Evolutionary conservation across 345 rosid genomes (phyloP), one percentile per base, ranked within the genome.

Genomic region (Lepidium sativum): DNA sequence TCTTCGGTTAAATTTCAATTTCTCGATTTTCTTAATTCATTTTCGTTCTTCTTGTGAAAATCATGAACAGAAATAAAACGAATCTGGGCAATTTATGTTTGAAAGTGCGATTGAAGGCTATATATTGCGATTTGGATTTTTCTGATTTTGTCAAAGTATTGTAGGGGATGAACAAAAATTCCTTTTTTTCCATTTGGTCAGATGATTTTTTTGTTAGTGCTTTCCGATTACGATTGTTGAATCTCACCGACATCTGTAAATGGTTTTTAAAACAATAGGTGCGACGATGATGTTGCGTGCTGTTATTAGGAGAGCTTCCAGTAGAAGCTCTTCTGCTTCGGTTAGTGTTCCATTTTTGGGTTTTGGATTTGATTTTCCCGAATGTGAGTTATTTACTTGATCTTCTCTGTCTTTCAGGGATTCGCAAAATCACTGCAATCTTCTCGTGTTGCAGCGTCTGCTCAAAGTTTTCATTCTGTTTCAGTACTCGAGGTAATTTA

Each of bases 221-320:
- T 12, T 44, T 27, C 10, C 15, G 18, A 59, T 47, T 58, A n/a
- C 42, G 32, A 42, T 27, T 53, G 63, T 53, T 34, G 63, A 67
- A 67, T 67, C 72, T 67, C 45, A 54, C 44, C 62, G 58, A 43
- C 63, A 37, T 59, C 5, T 66, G 3, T 63, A 27, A 17, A 43
- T 49, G 25, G 25, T 58, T 50, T 13, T 4, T 29, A 2, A 20
- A 39, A 29, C 18, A 6, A 32, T n/a, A 34, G 63, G 58, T 67
- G 71, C 76, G 58, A 73, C 76, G 54, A 73, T 60, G 76, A 83
- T 80, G 84, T 57, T 78, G 67, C 78, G 83, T 38, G 77, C 80
- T 61, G 51, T 77, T 31, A 48, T 78, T 43, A 70, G 81, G 69
- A 75, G 76, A 60, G 83, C 74, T 41, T 53, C 69, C 12, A 45